phyloP scores from a whole-genome alignment of 768 basidiomycete species.

The Amanita exitialis region DNA sequence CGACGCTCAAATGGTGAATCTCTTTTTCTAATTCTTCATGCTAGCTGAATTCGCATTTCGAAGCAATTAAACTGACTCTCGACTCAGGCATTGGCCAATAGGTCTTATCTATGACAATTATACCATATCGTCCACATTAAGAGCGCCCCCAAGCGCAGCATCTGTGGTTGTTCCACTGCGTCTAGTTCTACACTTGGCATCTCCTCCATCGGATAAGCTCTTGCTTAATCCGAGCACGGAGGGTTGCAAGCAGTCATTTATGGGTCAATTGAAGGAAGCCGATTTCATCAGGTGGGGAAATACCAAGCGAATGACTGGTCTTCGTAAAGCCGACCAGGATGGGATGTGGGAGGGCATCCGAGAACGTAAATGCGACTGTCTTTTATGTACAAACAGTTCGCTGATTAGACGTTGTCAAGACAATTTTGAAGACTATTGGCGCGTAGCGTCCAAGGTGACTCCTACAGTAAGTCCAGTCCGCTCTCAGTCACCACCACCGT shows the following conservation, averaged over 20 bases:
- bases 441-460: conserved; percentile 86
- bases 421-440: conserved; percentile 93
- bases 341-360: conserved; percentile 95
- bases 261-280: conserved; percentile 94
- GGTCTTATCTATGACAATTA: conserved; percentile 90
- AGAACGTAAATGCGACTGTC: conserved; percentile 55
- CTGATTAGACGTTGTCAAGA: conserved; percentile 36
- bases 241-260: conserved; percentile 86
- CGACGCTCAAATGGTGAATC: conserved; percentile 77
- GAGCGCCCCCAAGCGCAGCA: conserved; percentile 30
- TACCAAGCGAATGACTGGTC: conserved; percentile 85
- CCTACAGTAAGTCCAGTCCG: conserved; percentile 65
- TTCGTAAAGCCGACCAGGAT: conserved; percentile 89
- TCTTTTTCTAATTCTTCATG: neutral
- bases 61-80: conserved; percentile 5
- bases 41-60: neutral
- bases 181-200: conserved; percentile 79
- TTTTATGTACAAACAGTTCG: conserved; percentile 7
- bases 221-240: conserved; percentile 74
- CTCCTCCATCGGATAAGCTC: conserved; percentile 81
- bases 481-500: conserved; percentile 44
- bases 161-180: conserved; percentile 49
- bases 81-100: conserved; percentile 93
- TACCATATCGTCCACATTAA: conserved; percentile 50
- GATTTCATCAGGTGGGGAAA: conserved; percentile 97